Evolutionary conservation across 495 filamentous ascomycete species (phyloP).

Genomic region (Thermochaetoides thermophila): DNA sequence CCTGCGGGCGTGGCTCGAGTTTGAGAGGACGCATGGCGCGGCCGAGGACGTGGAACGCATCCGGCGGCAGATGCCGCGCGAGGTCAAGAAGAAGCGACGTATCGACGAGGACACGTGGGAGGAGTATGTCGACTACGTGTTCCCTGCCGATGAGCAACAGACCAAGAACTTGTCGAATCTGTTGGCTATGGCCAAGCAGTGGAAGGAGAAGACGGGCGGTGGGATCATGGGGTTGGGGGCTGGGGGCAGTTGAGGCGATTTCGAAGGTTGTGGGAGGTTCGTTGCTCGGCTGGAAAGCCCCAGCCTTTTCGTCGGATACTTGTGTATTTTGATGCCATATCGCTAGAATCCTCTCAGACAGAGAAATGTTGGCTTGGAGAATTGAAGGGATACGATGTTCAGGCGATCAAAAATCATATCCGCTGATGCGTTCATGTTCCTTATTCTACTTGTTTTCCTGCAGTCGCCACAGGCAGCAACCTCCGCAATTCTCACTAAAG

Average conservation of each 20-base stretch:
- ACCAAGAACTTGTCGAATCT: slow-evolving; percentile 72
- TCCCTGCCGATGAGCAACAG: slow-evolving; percentile 88
- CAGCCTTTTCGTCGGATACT: slow-evolving; percentile 11
- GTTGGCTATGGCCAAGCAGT: slow-evolving; percentile 69
- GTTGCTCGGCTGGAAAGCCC: too few relatives aligned
- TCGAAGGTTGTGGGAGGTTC: too few relatives aligned
- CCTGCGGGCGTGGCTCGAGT: slow-evolving; percentile 79
- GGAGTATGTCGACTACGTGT: slow-evolving; percentile 95
- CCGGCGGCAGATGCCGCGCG: slow-evolving; percentile 82
- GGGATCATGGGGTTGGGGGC: slow-evolving; percentile 7
- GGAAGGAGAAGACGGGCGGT: slow-evolving; percentile 62
- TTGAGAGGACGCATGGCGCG: slow-evolving; percentile 73
- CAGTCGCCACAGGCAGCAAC: too few relatives aligned
- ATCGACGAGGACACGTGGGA: slow-evolving; percentile 91
- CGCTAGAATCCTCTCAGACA: too few relatives aligned
- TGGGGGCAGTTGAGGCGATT: too few relatives aligned
- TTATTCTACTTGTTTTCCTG: too few relatives aligned
- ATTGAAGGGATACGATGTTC: too few relatives aligned
- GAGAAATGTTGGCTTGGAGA: too few relatives aligned
- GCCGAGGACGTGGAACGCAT: slow-evolving; percentile 69
- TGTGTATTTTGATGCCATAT: slow-evolving; percentile 9
- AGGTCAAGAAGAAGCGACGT: slow-evolving; percentile 86
- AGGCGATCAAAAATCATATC: too few relatives aligned
- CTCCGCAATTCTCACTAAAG: too few relatives aligned
- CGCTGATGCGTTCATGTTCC: too few relatives aligned